Conservation (phyloP, 805 yeast genomes). For the Yarrowia hollandica region DNA sequence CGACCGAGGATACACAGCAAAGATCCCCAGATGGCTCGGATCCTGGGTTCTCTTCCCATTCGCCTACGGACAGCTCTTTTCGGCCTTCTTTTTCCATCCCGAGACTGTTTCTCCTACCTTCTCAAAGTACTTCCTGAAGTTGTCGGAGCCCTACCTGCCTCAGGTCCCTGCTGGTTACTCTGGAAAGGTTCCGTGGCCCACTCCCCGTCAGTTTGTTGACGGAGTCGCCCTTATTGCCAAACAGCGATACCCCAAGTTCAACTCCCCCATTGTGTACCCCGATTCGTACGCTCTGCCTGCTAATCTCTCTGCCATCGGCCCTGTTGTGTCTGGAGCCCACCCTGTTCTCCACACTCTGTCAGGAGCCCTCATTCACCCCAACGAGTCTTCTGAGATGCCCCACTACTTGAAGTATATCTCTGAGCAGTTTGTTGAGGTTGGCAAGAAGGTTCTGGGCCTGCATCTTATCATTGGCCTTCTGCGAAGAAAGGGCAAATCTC, state of each 20-base stretch:
- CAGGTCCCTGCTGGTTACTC: conserved; percentile 39
- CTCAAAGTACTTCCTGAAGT: conserved; percentile 37
- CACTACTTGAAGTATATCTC: conserved; percentile 36
- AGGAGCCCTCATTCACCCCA: conserved; percentile 42
- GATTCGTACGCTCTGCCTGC: conserved; percentile 34
- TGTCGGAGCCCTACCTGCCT: conserved; percentile 41
- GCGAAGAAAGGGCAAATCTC: conserved; percentile 23
- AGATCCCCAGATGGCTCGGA: conserved; percentile 43
- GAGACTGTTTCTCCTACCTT: conserved; percentile 42
- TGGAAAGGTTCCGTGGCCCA: conserved; percentile 41
- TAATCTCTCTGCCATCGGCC: conserved; percentile 33
- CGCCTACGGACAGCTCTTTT: conserved; percentile 44
- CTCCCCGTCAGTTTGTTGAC: conserved; percentile 38
- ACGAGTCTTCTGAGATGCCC: conserved; percentile 35
- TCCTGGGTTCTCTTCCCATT: conserved; percentile 46
- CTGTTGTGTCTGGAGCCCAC: conserved; percentile 40
- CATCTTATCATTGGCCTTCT: conserved; percentile 35
- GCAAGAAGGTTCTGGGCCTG: conserved; percentile 39
- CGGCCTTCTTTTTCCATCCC: conserved; percentile 41
- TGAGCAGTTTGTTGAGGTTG: conserved; percentile 35
- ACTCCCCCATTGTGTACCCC: conserved; percentile 39
- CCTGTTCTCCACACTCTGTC: conserved; percentile 40
- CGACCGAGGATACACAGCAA: conserved; percentile 41
- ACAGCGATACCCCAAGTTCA: conserved; percentile 41
- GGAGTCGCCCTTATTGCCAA: conserved; percentile 40